Evolutionary conservation across 1,284 basidiomycete genomes (phyloP).

Genomic region (Microbotryum scabiosae): DNA sequence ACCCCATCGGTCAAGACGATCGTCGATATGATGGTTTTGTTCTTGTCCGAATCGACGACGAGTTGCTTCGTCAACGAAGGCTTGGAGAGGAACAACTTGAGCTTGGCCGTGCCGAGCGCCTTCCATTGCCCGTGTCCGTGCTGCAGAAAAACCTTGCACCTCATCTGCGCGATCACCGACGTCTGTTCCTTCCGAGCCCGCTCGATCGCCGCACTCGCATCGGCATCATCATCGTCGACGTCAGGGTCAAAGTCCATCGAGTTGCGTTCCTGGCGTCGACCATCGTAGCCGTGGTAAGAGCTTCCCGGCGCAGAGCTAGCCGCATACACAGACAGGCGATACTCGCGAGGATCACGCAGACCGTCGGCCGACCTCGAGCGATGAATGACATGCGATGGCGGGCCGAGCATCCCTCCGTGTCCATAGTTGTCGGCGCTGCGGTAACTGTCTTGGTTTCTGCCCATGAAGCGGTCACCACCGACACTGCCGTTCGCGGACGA

Average conservation of each 20-base stretch:
- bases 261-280: too few relatives aligned
- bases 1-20: slow-evolving; percentile 93
- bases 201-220: background rate
- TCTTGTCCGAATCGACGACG: slow-evolving; percentile 82
- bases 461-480: too few relatives aligned
- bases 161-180: slow-evolving; percentile 64
- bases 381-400: slow-evolving; percentile 11
- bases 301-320: slow-evolving; percentile 6
- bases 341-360: slow-evolving; percentile 4
- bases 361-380: slow-evolving; percentile 31
- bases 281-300: too few relatives aligned
- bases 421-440: too few relatives aligned
- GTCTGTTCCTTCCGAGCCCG: slow-evolving; percentile 4
- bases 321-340: too few relatives aligned
- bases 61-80: slow-evolving; percentile 89
- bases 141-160: slow-evolving; percentile 95
- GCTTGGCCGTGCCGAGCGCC: slow-evolving; percentile 73
- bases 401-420: too few relatives aligned
- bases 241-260: too few relatives aligned
- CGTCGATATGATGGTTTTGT: slow-evolving; percentile 80
- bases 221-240: too few relatives aligned
- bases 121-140: slow-evolving; percentile 97
- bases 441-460: too few relatives aligned
- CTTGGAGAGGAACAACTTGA: slow-evolving; percentile 70
- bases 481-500: too few relatives aligned